A percentile compares a stretch with the other conserved stretches of the same genome.
phyloP scores from a whole-genome alignment of 2,329 filamentous ascomycete species.

The Hyphodiscus sp. region DNA sequence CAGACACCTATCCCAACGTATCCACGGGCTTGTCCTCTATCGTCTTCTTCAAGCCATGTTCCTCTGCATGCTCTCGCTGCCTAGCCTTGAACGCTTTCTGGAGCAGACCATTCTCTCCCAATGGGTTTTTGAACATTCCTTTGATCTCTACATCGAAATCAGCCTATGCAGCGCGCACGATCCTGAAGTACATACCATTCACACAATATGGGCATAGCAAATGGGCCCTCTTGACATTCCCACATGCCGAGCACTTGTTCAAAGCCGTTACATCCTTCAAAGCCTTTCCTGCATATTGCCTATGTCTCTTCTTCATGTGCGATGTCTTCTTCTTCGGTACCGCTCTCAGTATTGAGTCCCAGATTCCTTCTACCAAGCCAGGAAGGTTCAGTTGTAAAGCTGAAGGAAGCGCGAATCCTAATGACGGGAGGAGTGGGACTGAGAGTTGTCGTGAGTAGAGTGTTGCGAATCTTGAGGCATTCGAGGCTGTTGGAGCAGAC shows the following conservation, averaged over 20 bases:
- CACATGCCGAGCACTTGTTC: slow-evolving; percentile 86
- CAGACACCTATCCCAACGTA: not conserved
- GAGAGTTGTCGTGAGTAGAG: slow-evolving; percentile 41
- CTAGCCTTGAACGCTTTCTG: not conserved
- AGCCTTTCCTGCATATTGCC: slow-evolving; percentile 93
- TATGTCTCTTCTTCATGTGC: slow-evolving; percentile 87
- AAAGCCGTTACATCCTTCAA: slow-evolving; percentile 83
- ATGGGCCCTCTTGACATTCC: slow-evolving; percentile 81
- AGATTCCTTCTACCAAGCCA: slow-evolving; percentile 71
- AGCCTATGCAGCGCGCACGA: slow-evolving; percentile 2
- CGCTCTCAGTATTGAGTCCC: slow-evolving; percentile 85
- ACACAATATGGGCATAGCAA: slow-evolving; percentile 83
- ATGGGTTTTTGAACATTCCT: slow-evolving; percentile 18
- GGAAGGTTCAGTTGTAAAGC: slow-evolving; percentile 56
- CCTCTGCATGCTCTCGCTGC: not conserved
- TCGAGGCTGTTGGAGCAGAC: slow-evolving; percentile 36
- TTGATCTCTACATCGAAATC: slow-evolving; percentile 25
- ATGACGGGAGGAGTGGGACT: slow-evolving; percentile 44
- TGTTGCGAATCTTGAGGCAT: slow-evolving; percentile 38
- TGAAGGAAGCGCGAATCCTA: slow-evolving; percentile 53
- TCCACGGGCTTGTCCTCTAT: slow-evolving; percentile 4
- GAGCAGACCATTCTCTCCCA: not conserved
- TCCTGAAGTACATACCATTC: slow-evolving; percentile 53
- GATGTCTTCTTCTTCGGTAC: slow-evolving; percentile 99
- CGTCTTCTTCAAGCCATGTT: not conserved